Evolutionary conservation across 2,329 filamentous ascomycete genomes (phyloP).

Genomic region (Colletotrichum kahawae): DNA sequence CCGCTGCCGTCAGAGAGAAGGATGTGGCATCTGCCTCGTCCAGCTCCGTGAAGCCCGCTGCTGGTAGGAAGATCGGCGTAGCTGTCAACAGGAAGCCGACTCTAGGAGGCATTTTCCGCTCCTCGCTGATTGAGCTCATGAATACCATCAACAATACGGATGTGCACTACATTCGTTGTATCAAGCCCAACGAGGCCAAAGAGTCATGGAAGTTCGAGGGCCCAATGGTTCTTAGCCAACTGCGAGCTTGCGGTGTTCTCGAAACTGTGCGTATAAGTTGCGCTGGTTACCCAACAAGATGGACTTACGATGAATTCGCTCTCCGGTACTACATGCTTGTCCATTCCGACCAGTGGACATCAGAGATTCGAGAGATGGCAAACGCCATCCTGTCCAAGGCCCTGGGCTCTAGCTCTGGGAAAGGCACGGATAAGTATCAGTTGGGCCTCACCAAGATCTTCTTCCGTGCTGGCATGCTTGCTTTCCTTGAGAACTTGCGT

Average conservation of each 20-base stretch:
- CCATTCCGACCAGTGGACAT: slow-evolving; percentile 86
- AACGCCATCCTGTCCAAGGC: slow-evolving; percentile 90
- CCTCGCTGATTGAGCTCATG: slow-evolving; percentile 97
- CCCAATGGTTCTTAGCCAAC: slow-evolving; percentile 96
- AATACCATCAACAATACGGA: slow-evolving; percentile 96
- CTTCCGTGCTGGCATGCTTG: slow-evolving; percentile 98
- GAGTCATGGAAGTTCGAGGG: slow-evolving; percentile 98
- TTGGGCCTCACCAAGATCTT: slow-evolving; percentile 98
- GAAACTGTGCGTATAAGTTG: slow-evolving; percentile 98
- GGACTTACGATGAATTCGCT: slow-evolving; percentile 99
- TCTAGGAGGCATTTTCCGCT: slow-evolving; percentile 97
- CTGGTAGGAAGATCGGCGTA: slow-evolving; percentile 85
- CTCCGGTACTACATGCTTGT: slow-evolving; percentile 98
- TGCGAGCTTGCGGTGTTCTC: slow-evolving; percentile 97
- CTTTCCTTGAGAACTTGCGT: slow-evolving; percentile 92
- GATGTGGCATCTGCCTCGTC: slow-evolving; percentile 70
- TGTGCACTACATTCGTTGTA: slow-evolving; percentile 98
- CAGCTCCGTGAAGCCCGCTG: slow-evolving; percentile 78
- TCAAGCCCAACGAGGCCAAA: slow-evolving; percentile 98
- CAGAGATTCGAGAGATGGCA: slow-evolving; percentile 92
- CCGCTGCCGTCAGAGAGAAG: slow-evolving; percentile 87
- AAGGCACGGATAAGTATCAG: slow-evolving; percentile 91
- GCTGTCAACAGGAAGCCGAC: slow-evolving; percentile 96
- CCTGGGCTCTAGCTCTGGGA: slow-evolving; percentile 76
- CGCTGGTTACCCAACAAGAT: slow-evolving; percentile 94